phyloP scores from a whole-genome alignment of 306 rosid genomes.

The Quercus ilex region DNA sequence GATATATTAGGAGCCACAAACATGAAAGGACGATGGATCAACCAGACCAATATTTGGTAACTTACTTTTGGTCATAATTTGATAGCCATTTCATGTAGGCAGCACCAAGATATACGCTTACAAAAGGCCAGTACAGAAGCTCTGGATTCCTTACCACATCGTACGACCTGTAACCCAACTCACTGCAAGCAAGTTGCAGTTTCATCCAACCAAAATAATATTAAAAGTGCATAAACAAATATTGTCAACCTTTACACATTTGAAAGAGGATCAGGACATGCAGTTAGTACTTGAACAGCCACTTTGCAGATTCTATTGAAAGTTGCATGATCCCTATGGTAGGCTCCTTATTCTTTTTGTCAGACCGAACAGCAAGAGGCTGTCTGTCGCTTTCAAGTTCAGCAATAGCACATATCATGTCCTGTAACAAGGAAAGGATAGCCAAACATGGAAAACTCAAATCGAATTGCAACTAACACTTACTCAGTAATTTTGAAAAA shows the following conservation, averaged over 20 bases:
- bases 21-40: slow-evolving; percentile 5
- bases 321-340: slow-evolving; percentile 76
- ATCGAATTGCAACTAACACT: not conserved
- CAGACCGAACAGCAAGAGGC: slow-evolving; percentile 44
- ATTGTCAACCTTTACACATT: not conserved
- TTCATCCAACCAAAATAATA: slow-evolving; percentile 19
- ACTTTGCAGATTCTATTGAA: slow-evolving; percentile 41
- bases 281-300: slow-evolving; percentile 60
- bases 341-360: slow-evolving; percentile 46
- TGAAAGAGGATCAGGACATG: slow-evolving; percentile 15
- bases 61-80: slow-evolving; percentile 60
- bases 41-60: slow-evolving; percentile 5
- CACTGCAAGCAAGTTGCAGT: slow-evolving; percentile 46
- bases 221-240: slow-evolving; percentile 1
- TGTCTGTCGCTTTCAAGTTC: slow-evolving; percentile 89
- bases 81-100: slow-evolving; percentile 81
- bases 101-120: slow-evolving; percentile 67
- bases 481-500: not conserved
- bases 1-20: not conserved
- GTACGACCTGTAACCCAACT: slow-evolving; percentile 51
- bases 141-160: slow-evolving; percentile 32
- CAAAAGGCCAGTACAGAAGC: slow-evolving; percentile 56
- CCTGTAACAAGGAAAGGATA: slow-evolving; percentile 41
- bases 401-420: slow-evolving; percentile 73
- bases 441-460: not conserved